Evolutionary conservation across 1,284 basidiomycete species (phyloP).

Genomic region (Inonotus obliquus): DNA sequence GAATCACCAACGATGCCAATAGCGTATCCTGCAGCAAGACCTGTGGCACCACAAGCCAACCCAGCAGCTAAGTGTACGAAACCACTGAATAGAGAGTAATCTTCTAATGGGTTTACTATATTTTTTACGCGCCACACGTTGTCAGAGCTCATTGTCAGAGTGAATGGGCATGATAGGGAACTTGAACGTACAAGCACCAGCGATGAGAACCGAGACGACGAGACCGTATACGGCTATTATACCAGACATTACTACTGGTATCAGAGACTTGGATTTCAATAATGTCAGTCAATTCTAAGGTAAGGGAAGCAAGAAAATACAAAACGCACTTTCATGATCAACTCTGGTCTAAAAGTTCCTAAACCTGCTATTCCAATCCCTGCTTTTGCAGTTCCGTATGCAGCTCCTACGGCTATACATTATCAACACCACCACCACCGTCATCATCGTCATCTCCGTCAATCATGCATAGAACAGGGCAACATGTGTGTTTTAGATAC

Average conservation of each 20-base stretch:
- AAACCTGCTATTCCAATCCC: conserved; percentile 98
- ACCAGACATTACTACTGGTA: conserved; percentile 60
- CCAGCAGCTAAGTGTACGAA: conserved; percentile 91
- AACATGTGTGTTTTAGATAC: conserved; percentile 29
- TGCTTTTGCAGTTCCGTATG: conserved; percentile 95
- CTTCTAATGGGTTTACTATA: conserved; percentile 40
- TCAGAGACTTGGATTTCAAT: conserved; percentile 39
- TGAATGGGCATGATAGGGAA: not conserved
- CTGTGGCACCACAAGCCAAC: conserved; percentile 82
- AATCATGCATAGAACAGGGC: conserved; percentile 10
- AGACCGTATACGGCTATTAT: conserved; percentile 77
- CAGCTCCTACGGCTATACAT: conserved; percentile 79
- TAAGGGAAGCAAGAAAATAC: not conserved
- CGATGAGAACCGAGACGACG: conserved; percentile 88
- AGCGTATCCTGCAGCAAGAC: conserved; percentile 87
- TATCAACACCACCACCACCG: no score
- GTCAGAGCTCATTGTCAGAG: conserved; percentile 9
- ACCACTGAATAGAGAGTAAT: conserved; percentile 62
- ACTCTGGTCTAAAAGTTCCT: conserved; percentile 90
- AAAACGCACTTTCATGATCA: conserved; percentile 96
- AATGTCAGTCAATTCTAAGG: not conserved
- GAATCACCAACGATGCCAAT: conserved; percentile 97
- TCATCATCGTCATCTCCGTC: no score
- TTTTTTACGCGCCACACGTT: conserved; percentile 33
- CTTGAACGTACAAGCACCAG: conserved; percentile 53